Percentiles rank a stretch among this genome's conserved stretches.
phyloP scores from a whole-genome alignment of 1,139 yeast species.

The Kurtzmaniella natalensis region DNA sequence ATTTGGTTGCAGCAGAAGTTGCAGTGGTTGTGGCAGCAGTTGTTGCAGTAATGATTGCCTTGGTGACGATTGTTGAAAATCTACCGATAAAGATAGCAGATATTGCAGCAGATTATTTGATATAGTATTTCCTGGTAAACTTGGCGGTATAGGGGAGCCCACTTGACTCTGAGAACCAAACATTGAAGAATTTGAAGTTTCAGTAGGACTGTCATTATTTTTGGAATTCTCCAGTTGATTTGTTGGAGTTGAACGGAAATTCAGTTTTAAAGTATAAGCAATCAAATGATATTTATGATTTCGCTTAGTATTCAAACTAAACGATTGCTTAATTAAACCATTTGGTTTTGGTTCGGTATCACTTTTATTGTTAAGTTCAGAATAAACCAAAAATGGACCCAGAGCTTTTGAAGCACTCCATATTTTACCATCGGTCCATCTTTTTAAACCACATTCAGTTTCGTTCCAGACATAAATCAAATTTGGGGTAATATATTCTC shows the following conservation, averaged over 20 bases:
- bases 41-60: not conserved
- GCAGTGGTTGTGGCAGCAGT: not conserved
- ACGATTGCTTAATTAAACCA: conserved; percentile 51
- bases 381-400: conserved; percentile 54
- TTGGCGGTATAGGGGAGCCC: not conserved
- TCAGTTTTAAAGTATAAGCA: conserved; percentile 26
- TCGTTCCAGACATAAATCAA: conserved; percentile 63
- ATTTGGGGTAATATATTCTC: conserved; percentile 46
- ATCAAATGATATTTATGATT: conserved; percentile 48
- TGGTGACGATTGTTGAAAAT: too few relatives aligned
- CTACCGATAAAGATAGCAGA: too few relatives aligned
- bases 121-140: too few relatives aligned
- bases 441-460: conserved; percentile 54
- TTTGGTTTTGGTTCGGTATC: conserved; percentile 15
- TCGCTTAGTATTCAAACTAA: conserved; percentile 41
- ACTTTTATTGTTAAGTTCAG: conserved; percentile 42
- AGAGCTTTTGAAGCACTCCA: conserved; percentile 65
- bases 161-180: not conserved
- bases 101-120: not conserved
- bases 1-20: conserved; percentile 1
- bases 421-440: conserved; percentile 65
- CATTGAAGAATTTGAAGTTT: not conserved
- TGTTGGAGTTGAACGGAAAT: not conserved
- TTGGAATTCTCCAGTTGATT: not conserved
- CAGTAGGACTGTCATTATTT: not conserved